phyloP scores from a whole-genome alignment of 1,284 basidiomycete genomes.

The Marasmius oreades region DNA sequence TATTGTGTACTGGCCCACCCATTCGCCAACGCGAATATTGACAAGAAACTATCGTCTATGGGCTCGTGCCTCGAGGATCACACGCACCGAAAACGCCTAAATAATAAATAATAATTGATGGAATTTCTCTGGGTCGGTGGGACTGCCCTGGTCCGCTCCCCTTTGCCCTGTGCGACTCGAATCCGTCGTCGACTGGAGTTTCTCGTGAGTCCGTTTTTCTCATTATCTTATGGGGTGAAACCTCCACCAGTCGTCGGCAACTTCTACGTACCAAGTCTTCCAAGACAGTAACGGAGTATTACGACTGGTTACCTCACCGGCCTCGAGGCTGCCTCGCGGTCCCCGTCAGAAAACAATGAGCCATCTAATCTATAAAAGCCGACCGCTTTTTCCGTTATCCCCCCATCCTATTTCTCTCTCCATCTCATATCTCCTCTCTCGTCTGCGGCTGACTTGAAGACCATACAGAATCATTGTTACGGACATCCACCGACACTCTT shows the following conservation, averaged over 20 bases:
- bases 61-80: slow-evolving; percentile 4
- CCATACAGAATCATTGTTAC: not conserved
- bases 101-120: too few relatives aligned
- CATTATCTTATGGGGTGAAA: not conserved
- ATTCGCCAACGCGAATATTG: slow-evolving; percentile 5
- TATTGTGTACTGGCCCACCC: not conserved
- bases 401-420: slow-evolving; percentile 21
- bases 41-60: not conserved
- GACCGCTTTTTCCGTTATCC: slow-evolving; percentile 16
- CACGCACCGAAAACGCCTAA: not conserved
- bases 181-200: not conserved
- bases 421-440: not conserved
- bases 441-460: not conserved
- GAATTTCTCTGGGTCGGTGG: not conserved
- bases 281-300: slow-evolving; percentile 14
- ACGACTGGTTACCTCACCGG: slow-evolving; percentile 17
- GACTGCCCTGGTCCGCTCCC: not conserved
- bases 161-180: not conserved
- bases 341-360: slow-evolving; percentile 17
- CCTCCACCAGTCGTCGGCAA: not conserved
- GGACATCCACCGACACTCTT: not conserved
- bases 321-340: slow-evolving; percentile 47
- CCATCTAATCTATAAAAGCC: slow-evolving; percentile 49
- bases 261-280: not conserved
- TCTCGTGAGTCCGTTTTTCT: not conserved